Evolutionary conservation across 371 early-diverging fungal species (phyloP).

Genomic region (Mortierella sp.): DNA sequence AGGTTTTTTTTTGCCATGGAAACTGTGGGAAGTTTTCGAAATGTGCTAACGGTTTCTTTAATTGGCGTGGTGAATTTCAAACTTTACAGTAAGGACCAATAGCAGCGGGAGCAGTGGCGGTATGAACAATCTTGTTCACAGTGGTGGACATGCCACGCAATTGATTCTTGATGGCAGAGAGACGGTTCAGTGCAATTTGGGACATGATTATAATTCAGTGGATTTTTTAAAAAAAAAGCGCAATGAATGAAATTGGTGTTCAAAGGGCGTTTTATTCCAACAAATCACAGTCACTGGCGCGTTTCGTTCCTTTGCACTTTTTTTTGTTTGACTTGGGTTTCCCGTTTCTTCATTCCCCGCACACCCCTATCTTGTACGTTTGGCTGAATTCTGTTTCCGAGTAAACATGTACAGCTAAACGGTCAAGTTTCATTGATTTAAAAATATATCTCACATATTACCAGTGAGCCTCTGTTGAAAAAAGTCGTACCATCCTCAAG

Average conservation of each 20-base stretch:
- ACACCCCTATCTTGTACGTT: too few relatives aligned
- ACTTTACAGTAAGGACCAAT: slow-evolving; percentile 87
- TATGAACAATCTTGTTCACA: slow-evolving; percentile 61
- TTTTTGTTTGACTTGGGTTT: too few relatives aligned
- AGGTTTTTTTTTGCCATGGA: background rate
- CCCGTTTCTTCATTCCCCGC: too few relatives aligned
- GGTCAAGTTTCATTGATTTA: too few relatives aligned
- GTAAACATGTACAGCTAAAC: too few relatives aligned
- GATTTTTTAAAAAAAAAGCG: background rate
- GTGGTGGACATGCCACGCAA: slow-evolving; percentile 45
- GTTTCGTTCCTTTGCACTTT: background rate
- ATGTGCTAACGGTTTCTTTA: too few relatives aligned
- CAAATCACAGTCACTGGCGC: background rate
- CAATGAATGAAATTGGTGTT: too few relatives aligned
- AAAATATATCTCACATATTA: too few relatives aligned
- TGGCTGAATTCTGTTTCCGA: too few relatives aligned
- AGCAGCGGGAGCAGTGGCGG: slow-evolving; percentile 76
- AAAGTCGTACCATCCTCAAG: too few relatives aligned
- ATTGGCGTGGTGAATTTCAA: background rate
- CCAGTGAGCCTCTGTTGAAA: too few relatives aligned
- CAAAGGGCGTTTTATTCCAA: too few relatives aligned
- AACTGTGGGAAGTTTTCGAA: slow-evolving; percentile 13
- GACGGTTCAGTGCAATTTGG: slow-evolving; percentile 28
- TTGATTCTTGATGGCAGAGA: slow-evolving; percentile 42
- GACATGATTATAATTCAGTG: slow-evolving; percentile 27